phyloP scores from a whole-genome alignment of 2,329 filamentous ascomycete species.

The Aureobasidium sp. region DNA sequence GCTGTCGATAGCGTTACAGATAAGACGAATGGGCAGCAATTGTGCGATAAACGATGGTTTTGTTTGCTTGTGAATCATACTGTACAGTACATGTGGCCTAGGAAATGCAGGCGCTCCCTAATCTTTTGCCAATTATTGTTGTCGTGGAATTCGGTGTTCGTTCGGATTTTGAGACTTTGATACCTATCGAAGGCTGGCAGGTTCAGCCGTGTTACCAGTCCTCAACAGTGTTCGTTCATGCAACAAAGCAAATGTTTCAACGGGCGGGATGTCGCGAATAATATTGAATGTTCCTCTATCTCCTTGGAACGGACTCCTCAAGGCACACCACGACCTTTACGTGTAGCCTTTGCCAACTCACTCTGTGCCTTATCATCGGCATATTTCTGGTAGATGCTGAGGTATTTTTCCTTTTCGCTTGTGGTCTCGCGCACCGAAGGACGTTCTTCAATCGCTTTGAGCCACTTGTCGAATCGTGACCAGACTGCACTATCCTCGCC shows the following conservation, averaged over 20 bases:
- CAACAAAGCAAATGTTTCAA: no score
- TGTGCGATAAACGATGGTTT: neutral
- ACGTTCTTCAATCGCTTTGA: slow-evolving; percentile 48
- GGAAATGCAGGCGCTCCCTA: neutral
- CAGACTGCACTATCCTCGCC: slow-evolving; percentile 50
- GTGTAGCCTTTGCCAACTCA: slow-evolving; percentile 40
- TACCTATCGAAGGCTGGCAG: neutral
- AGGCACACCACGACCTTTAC: slow-evolving; percentile 55
- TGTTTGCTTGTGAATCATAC: neutral
- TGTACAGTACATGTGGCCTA: neutral
- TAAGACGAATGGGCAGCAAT: neutral
- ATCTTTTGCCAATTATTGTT: neutral
- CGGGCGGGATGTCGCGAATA: no score
- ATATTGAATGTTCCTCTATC: no score
- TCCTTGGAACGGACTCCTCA: slow-evolving; percentile 25
- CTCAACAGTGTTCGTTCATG: no score
- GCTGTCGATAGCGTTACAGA: slow-evolving; percentile 3
- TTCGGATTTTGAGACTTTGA: neutral
- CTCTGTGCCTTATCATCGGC: slow-evolving; percentile 39
- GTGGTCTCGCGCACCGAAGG: slow-evolving; percentile 59
- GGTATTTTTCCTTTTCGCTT: slow-evolving; percentile 59
- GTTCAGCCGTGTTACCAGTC: no score
- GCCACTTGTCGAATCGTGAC: slow-evolving; percentile 59
- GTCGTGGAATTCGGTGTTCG: neutral
- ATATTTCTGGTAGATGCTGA: slow-evolving; percentile 54